Percentiles rank a stretch among this genome's conserved stretches.
These are phyloP conservation scores for Penicillium sp. DNA, from an alignment of 2,329 filamentous ascomycete species.

Conservation along the genomic window DNA sequence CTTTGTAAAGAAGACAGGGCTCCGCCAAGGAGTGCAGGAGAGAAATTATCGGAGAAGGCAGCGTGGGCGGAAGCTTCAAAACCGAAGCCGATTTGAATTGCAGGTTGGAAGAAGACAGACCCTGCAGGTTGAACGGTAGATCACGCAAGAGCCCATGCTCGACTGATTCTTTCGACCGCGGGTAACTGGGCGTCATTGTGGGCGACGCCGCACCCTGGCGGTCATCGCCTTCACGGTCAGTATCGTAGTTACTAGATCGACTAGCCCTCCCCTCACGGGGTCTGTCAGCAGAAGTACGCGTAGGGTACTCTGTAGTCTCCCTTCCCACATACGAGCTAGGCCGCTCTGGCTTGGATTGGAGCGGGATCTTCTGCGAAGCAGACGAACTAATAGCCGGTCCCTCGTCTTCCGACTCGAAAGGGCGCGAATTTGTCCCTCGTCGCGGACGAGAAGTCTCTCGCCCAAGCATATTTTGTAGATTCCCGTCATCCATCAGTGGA, in stretches of 20 bases:
- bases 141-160: conserved; percentile 75
- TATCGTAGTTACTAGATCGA: conserved; percentile 24
- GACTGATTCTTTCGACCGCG: conserved; percentile 59
- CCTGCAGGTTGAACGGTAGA: conserved; percentile 89
- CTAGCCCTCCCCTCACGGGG: conserved; percentile 11
- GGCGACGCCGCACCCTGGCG: conserved; percentile 20
- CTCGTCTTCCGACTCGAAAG: conserved; percentile 37
- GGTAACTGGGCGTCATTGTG: conserved; percentile 37
- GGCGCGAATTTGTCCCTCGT: conserved; percentile 22
- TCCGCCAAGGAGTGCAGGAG: conserved; percentile 89
- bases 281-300: conserved; percentile 23
- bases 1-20: conserved; percentile 87
- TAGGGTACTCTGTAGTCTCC: conserved; percentile 22
- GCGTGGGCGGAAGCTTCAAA: conserved; percentile 74
- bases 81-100: conserved; percentile 71
- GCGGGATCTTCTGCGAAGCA: conserved; percentile 37
- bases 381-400: conserved; percentile 47
- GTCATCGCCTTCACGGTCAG: conserved; percentile 26
- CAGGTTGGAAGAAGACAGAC: conserved; percentile 83
- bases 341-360: conserved; percentile 28
- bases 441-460: conserved; percentile 26
- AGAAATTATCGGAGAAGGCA: conserved; percentile 83
- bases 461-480: conserved; percentile 43
- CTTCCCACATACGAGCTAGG: conserved; percentile 30
- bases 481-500: conserved; percentile 44